Conservation (phyloP, 2,329 filamentous ascomycete genomes). For the Nemania diffusa region DNA sequence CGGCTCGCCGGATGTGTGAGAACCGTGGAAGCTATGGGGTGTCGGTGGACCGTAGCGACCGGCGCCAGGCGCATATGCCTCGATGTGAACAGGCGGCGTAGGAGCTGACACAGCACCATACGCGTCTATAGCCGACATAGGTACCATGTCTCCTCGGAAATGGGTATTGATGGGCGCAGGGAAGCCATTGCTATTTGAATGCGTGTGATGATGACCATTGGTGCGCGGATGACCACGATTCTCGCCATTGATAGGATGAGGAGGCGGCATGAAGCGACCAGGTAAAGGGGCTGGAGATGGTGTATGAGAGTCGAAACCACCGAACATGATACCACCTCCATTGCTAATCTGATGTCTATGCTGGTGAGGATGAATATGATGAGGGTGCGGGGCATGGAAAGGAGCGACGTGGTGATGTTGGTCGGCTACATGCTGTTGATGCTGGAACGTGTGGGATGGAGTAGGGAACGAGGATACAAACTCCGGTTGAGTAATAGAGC, state of each 20-base stretch:
- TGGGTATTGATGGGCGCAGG: constrained; percentile 44
- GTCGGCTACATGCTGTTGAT: constrained; percentile 37
- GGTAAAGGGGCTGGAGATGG: constrained; percentile 67
- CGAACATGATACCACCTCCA: constrained; percentile 65
- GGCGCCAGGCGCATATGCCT: constrained; percentile 49
- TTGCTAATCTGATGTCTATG: constrained; percentile 63
- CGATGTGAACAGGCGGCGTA: constrained; percentile 46
- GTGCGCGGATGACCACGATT: constrained; percentile 39
- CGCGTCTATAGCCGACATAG: constrained; percentile 42
- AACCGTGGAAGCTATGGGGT: constrained; percentile 70
- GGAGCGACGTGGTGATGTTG: constrained; percentile 38
- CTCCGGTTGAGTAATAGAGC: constrained; percentile 37
- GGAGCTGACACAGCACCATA: constrained; percentile 41
- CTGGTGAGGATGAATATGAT: constrained; percentile 49
- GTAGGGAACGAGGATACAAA: constrained; percentile 37
- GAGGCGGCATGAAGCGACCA: constrained; percentile 60
- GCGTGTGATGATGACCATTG: constrained; percentile 45
- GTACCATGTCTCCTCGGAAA: constrained; percentile 44
- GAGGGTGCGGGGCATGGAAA: constrained; percentile 42
- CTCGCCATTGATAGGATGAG: constrained; percentile 47
- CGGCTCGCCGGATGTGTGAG: constrained; percentile 64
- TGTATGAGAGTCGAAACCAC: constrained; percentile 64
- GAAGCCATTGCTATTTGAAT: constrained; percentile 46
- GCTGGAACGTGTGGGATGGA: constrained; percentile 36
- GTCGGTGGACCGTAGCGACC: constrained; percentile 63